These are phyloP conservation scores for Phytopythium oedochilum DNA, from an alignment of 352 stramenopile species.

Conservation along the genomic window DNA sequence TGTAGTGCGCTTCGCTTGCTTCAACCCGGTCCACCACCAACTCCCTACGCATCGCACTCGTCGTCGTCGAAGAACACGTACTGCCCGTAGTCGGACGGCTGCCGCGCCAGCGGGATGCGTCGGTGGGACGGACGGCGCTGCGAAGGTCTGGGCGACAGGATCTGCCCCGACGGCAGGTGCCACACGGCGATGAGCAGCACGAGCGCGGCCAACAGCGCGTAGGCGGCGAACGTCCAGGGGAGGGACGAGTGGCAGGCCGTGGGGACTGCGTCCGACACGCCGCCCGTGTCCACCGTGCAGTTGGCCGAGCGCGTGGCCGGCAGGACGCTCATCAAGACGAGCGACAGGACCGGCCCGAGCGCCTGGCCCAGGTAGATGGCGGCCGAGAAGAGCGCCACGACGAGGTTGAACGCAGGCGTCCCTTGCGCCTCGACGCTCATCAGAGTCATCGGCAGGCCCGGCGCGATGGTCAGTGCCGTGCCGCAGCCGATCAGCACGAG, in stretches of 20 bases:
- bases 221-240: conserved; percentile 58
- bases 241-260: conserved; percentile 41
- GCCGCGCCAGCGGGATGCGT: conserved; percentile 40
- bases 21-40: too few species aligned
- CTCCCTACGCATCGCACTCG: conserved; percentile 24
- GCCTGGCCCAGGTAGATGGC: conserved; percentile 68
- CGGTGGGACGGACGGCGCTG: conserved; percentile 29
- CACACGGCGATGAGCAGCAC: conserved; percentile 28
- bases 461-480: conserved; percentile 49
- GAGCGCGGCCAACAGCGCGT: conserved; percentile 29
- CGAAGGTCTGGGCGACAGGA: conserved; percentile 27
- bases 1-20: too few species aligned
- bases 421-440: conserved; percentile 36
- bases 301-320: conserved; percentile 33
- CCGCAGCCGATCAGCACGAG: conserved; percentile 56
- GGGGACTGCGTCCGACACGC: background rate
- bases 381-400: conserved; percentile 62
- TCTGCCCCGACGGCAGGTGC: conserved; percentile 19
- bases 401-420: conserved; percentile 44
- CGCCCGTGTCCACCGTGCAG: conserved; percentile 18
- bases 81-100: conserved; percentile 69
- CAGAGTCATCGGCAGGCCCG: conserved; percentile 54
- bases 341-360: conserved; percentile 50
- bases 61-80: conserved; percentile 77
- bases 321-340: conserved; percentile 42